A percentile compares a stretch with the other conserved stretches of the same genome.
These are phyloP conservation scores for Globisporangium middletonii DNA, from an alignment of 352 stramenopile genomes.

Conservation along the genomic window DNA sequence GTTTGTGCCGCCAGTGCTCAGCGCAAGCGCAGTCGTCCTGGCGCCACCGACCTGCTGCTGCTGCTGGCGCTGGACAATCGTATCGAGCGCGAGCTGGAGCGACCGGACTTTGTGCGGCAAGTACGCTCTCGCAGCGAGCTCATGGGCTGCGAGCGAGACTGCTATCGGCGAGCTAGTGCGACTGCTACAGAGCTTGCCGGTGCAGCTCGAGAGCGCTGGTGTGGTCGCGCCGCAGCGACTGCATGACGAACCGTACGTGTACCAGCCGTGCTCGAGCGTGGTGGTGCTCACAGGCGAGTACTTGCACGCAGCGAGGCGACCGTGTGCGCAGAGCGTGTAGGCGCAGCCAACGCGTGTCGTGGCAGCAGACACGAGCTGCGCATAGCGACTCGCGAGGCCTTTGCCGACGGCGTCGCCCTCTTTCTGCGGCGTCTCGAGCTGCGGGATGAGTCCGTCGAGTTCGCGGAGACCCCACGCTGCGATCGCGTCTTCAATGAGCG, in stretches of 20 bases:
- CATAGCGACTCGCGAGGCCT: conserved; percentile 9
- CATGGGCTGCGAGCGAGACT: neutral
- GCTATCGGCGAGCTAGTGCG: neutral
- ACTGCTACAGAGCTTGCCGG: neutral
- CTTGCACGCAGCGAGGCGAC: conserved; percentile 10
- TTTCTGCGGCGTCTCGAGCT: conserved; percentile 1
- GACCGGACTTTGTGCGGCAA: conserved; percentile 9
- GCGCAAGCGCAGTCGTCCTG: neutral
- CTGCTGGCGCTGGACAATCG: conserved; percentile 1
- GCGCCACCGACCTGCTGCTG: neutral
- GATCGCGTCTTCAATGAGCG: conserved; percentile 13
- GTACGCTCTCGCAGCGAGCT: conserved; percentile 3
- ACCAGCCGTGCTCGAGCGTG: conserved; percentile 2
- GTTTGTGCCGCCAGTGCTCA: conserved; percentile 1
- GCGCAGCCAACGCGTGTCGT: conserved; percentile 14
- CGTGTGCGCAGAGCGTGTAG: conserved; percentile 6
- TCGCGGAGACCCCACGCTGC: conserved; percentile 11
- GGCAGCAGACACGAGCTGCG: conserved; percentile 13
- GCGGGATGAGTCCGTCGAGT: conserved; percentile 7
- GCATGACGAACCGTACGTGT: conserved; percentile 4
- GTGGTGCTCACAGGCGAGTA: conserved; percentile 13
- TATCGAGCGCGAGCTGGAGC: conserved; percentile 13
- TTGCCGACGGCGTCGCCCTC: conserved; percentile 3
- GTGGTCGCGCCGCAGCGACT: neutral
- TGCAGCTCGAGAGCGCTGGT: neutral